Base-by-base conservation (phyloP, 306 rosid genomes). In the Medicago arabica region DNA sequence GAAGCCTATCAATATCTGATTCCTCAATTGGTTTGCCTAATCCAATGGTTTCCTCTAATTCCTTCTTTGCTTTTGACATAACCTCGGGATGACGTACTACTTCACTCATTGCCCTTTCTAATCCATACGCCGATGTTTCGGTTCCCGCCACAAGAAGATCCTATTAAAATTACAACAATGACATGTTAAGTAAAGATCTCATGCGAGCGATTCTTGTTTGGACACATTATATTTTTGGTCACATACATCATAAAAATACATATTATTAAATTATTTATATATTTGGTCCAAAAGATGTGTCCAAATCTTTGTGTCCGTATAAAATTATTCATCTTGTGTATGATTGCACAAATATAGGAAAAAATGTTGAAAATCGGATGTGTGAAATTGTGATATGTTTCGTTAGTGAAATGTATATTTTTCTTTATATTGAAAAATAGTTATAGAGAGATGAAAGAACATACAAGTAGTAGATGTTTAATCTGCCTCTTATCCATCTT, bases 71-170 rank as follows among this genome's bases (percentile, higher is more conserved):
- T 75, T 82, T 91, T 10, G 71, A 41, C 71, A 89, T 69, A 58
- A 23, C 17, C 59, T 67, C 55, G 15, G 91, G 94, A 54, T 76
- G 80, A 44, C 55, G 80, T 3, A 91, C 19, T 0, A 89, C 2
- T 55, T 74, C 77, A 13, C 84, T 82, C 97, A 89, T 79, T 23
- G 89, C 84, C 82, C 92, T 87, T 66, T 81, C 90, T 6, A 86
- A 4, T 7, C 80, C 79, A 12, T 51, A 9, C 5, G 93, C 77
- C 0, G 88, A 84, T 67, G 93, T 89, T 1, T 89, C 93, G 0
- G 86, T 86, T 7, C 93, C 90, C 2, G 89, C 93, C 3, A 75
- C 83, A 34, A 89, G 85, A 0, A 91, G 57, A 21, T 81, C 94
- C 90, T 81, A 11, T 9, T 12, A 8, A 7, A 4, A 2, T 11